These are phyloP conservation scores for Clavariopsis aquatica DNA, from an alignment of 495 filamentous ascomycete genomes.

Conservation along the genomic window DNA sequence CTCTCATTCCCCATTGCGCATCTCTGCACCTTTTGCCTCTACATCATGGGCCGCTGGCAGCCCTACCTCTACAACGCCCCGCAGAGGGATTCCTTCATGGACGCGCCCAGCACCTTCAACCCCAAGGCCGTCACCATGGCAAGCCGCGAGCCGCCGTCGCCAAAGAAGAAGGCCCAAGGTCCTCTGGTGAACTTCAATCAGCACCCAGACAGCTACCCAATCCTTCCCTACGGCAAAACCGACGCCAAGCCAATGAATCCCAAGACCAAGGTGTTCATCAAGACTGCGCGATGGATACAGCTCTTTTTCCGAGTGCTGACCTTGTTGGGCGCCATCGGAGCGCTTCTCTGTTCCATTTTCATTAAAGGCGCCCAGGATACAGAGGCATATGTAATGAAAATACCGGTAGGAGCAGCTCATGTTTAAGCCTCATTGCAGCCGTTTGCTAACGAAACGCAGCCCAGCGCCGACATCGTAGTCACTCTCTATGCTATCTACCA, in stretches of 20 bases:
- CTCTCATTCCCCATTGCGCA: constrained; percentile 21
- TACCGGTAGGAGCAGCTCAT: constrained; percentile 61
- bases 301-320: constrained; percentile 64
- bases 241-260: constrained; percentile 67
- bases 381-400: constrained; percentile 72
- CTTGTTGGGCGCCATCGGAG: constrained; percentile 66
- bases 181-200: constrained; percentile 76
- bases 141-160: constrained; percentile 60
- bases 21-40: constrained; percentile 20
- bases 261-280: constrained; percentile 67
- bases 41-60: constrained; percentile 48
- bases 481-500: constrained; percentile 77
- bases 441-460: constrained; percentile 48
- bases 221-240: constrained; percentile 54
- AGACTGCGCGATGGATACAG: constrained; percentile 63
- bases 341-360: constrained; percentile 71
- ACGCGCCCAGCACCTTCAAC: constrained; percentile 67
- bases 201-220: constrained; percentile 69
- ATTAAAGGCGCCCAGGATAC: constrained; percentile 63
- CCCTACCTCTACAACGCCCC: constrained; percentile 76
- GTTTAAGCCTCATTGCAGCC: neutral
- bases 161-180: constrained; percentile 65
- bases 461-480: constrained; percentile 68
- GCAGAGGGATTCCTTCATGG: constrained; percentile 50
- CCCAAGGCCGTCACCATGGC: constrained; percentile 79